A percentile compares a stretch with the other conserved stretches of the same genome.
Conservation (phyloP, 495 filamentous ascomycete species). For the Bacidia gigantensis region DNA sequence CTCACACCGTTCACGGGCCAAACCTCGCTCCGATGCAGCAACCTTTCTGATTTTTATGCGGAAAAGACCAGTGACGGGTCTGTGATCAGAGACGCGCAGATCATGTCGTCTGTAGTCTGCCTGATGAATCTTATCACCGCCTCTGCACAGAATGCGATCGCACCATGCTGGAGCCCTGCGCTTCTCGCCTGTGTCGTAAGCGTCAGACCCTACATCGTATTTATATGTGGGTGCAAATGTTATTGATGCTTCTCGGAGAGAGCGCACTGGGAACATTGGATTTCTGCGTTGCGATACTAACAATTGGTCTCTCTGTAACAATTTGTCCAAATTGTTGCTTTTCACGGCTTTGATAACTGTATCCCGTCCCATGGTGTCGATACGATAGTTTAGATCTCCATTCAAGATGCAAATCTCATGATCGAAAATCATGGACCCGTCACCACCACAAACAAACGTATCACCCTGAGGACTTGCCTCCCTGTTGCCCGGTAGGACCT, state of each 20-base stretch:
- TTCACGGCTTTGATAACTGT: slow-evolving; percentile 75
- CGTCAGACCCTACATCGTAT: slow-evolving; percentile 89
- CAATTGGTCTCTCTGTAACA: slow-evolving; percentile 90
- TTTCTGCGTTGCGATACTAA: slow-evolving; percentile 76
- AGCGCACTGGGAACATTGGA: slow-evolving; percentile 71
- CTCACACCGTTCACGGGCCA: slow-evolving; percentile 56
- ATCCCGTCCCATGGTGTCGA: slow-evolving; percentile 90
- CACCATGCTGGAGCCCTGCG: slow-evolving; percentile 95
- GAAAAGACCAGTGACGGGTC: slow-evolving; percentile 80
- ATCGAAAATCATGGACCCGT: slow-evolving; percentile 91
- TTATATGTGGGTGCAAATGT: slow-evolving; percentile 95
- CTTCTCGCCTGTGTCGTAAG: slow-evolving; percentile 90
- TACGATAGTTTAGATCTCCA: slow-evolving; percentile 95
- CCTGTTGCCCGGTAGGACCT: slow-evolving; percentile 52
- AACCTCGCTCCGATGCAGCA: slow-evolving; percentile 44
- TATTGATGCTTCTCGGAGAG: slow-evolving; percentile 76
- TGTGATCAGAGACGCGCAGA: slow-evolving; percentile 78
- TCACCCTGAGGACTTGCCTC: slow-evolving; percentile 48
- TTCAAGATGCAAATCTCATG: slow-evolving; percentile 94
- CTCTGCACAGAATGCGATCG: slow-evolving; percentile 79
- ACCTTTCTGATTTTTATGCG: slow-evolving; percentile 71
- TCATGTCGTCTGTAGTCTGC: slow-evolving; percentile 80
- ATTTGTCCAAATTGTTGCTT: slow-evolving; percentile 64
- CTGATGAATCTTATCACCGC: slow-evolving; percentile 70
- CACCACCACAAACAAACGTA: slow-evolving; percentile 76